phyloP scores from a whole-genome alignment of 495 filamentous ascomycete genomes.

The Neurospora sp. region DNA sequence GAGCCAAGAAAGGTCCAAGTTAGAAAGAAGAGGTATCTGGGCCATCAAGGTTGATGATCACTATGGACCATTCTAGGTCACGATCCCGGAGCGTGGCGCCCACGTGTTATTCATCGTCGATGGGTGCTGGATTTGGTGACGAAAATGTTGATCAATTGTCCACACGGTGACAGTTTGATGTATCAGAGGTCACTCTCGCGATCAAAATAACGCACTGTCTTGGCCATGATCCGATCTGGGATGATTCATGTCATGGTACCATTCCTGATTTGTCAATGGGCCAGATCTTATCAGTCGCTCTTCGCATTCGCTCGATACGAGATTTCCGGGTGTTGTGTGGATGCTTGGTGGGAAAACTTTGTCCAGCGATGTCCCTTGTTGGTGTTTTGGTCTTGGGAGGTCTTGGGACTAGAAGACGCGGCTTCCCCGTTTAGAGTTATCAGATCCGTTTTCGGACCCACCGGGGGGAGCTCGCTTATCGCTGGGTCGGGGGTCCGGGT shows the following conservation, averaged over 20 bases:
- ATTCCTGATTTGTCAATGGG: not conserved
- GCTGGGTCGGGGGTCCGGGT: not conserved
- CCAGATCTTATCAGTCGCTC: not conserved
- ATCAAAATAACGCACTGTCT: not conserved
- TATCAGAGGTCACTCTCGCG: not conserved
- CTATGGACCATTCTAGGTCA: not conserved
- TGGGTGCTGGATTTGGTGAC: not conserved
- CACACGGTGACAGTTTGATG: not conserved
- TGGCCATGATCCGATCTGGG: not conserved
- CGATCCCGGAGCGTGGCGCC: not conserved
- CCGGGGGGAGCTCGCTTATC: not conserved
- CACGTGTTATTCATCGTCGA: not conserved
- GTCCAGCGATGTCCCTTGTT: not conserved
- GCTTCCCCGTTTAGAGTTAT: slow-evolving; percentile 7
- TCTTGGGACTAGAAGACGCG: not conserved
- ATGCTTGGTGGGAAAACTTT: not conserved
- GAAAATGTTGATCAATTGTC: not conserved
- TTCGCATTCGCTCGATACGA: not conserved
- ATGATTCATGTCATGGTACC: not conserved
- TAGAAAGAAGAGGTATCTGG: not conserved
- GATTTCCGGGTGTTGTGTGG: not conserved
- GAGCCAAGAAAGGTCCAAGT: not conserved
- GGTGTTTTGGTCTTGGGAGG: not conserved
- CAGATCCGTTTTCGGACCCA: slow-evolving; percentile 7
- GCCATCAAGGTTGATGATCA: not conserved